phyloP scores from a whole-genome alignment of 2,329 filamentous ascomycete species.

The Colletotrichum spaethianum region DNA sequence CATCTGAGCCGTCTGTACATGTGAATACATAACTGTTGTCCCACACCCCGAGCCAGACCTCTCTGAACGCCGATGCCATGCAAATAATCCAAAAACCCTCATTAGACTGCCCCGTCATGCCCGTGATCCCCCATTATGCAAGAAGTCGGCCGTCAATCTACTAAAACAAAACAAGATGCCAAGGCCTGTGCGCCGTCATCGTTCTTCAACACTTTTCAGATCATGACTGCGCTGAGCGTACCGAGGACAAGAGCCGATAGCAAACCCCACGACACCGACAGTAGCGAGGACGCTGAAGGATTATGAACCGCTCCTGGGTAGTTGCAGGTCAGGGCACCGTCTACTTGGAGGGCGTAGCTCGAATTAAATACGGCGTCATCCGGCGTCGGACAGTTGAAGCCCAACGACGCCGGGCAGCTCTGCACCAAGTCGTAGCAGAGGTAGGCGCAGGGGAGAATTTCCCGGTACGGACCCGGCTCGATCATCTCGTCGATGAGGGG shows the following conservation, averaged over 20 bases:
- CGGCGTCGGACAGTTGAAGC: slow-evolving; percentile 79
- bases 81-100: slow-evolving; percentile 18
- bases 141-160: slow-evolving; percentile 30
- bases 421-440: slow-evolving; percentile 89
- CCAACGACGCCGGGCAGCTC: slow-evolving; percentile 83
- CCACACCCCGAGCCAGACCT: not conserved
- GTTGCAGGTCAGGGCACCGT: slow-evolving; percentile 66
- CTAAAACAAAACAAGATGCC: slow-evolving; percentile 4
- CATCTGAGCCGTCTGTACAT: not conserved
- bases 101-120: slow-evolving; percentile 11
- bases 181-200: too few species aligned
- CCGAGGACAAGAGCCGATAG: slow-evolving; percentile 32
- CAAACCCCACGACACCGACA: slow-evolving; percentile 44
- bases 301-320: slow-evolving; percentile 73
- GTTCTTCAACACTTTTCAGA: not conserved
- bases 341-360: slow-evolving; percentile 58
- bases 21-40: not conserved
- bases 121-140: not conserved
- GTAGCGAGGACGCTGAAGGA: slow-evolving; percentile 51
- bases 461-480: slow-evolving; percentile 91
- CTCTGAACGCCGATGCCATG: slow-evolving; percentile 39
- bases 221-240: slow-evolving; percentile 18
- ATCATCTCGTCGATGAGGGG: slow-evolving; percentile 79
- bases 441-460: slow-evolving; percentile 89
- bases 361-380: slow-evolving; percentile 56